phyloP scores from a whole-genome alignment of 371 early-diverging fungal species.

The Cokeromyces recurvatus region DNA sequence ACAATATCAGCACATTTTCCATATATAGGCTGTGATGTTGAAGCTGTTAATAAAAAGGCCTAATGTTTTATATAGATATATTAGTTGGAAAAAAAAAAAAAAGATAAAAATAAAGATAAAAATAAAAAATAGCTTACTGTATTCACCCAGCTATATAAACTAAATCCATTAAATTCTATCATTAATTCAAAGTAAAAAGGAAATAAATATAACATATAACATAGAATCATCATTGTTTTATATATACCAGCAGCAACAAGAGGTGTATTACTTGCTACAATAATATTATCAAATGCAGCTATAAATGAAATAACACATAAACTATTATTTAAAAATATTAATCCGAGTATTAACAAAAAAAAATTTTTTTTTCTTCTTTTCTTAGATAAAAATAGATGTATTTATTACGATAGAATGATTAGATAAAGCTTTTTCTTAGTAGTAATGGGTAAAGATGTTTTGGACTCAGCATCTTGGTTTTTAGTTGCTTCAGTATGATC shows the following conservation, averaged over 20 bases:
- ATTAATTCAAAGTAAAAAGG: background rate
- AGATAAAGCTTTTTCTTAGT: no score
- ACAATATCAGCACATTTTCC: constrained; percentile 64
- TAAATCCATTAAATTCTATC: constrained; percentile 36
- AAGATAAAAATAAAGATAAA: no score
- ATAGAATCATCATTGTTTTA: no score
- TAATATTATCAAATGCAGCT: constrained; percentile 42
- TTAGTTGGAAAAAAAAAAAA: no score
- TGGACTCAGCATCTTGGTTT: no score
- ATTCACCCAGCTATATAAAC: constrained; percentile 34
- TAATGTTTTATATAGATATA: no score
- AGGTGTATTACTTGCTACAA: constrained; percentile 33
- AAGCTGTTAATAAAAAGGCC: constrained; percentile 40
- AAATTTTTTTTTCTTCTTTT: constrained; percentile 8
- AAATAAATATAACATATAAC: no score
- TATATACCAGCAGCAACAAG: constrained; percentile 26
- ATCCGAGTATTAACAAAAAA: no score
- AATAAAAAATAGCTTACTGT: no score
- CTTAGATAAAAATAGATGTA: background rate
- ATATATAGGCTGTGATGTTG: constrained; percentile 59
- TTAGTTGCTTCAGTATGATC: no score
- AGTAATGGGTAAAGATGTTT: no score
- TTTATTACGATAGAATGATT: background rate
- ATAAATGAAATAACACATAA: constrained; percentile 34
- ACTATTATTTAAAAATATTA: no score